Base-by-base conservation (phyloP, 106 monocot species). In the Allium sativum region DNA sequence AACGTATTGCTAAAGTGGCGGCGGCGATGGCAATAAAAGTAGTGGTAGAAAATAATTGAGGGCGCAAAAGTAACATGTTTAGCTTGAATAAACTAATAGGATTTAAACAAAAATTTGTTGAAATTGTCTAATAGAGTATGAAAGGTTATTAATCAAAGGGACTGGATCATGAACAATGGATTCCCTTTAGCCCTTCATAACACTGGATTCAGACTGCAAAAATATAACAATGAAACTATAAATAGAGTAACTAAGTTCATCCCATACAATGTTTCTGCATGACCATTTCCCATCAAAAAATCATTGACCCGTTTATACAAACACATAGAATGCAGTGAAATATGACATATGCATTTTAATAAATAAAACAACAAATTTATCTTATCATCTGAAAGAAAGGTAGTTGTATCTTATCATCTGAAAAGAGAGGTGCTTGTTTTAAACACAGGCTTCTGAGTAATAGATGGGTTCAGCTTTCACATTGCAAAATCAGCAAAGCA, bases 21-120 rank as follows among this genome's bases (percentile, higher is more conserved):
- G 57, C 42, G 12, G 57, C 45, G 14, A 48, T 18, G n/a, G 42
- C 21, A 44, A 62, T n/a, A 65, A 65, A 22, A 18, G 45, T n/a
- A 13, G 17, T 17, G 3, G 40, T 40, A 21, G 64, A 52, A 4
- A 41, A 45, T 16, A 65, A 18, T 40, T 52, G 50, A 52, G n/a
- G 48, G 19, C 21, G 48, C 16, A 9, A 45, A 50, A 65, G 52
- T 52, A 6, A 40, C 64, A 65, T 65, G 48, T 31, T 65, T 51
- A 64, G 22, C 40, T 64, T 5, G 20, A 48, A 62, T 12, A 1
- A 62, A 62, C 11, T 12, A 11, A 50, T 3, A 12, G 15, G 48
- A 50, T 50, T 0, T 12, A 50, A 50, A 11, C 15, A 15, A 50
- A 11, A 50, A 15, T 7, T 0, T 15, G 13, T 15, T 15, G 15